These are phyloP conservation scores for Alternaria hordeiaustralica DNA, from an alignment of 2,329 filamentous ascomycete genomes.

Conservation along the genomic window DNA sequence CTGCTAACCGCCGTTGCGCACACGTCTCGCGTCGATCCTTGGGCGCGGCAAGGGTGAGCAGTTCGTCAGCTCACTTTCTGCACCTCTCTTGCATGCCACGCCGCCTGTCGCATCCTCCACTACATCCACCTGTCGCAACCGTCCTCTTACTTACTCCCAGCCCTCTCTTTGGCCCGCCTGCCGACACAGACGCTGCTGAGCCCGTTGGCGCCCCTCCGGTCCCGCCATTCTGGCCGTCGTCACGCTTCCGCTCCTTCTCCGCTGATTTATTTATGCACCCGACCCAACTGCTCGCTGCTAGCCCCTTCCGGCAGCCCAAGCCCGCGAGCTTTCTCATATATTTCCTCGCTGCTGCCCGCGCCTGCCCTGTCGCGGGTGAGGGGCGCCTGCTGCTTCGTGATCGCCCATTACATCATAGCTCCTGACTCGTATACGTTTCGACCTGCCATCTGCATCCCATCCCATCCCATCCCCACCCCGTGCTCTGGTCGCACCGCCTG, in stretches of 20 bases:
- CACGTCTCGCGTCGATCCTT: slow-evolving; percentile 1
- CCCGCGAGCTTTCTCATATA: background rate
- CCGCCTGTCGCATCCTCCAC: background rate
- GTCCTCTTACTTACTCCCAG: background rate
- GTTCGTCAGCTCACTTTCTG: background rate
- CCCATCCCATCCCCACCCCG: slow-evolving; percentile 15
- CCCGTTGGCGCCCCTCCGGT: background rate
- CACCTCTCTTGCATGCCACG: background rate
- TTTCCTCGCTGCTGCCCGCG: background rate
- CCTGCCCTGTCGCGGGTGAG: background rate
- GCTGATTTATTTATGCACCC: slow-evolving; percentile 1
- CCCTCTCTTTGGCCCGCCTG: background rate
- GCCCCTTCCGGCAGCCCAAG: slow-evolving; percentile 4
- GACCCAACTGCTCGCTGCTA: slow-evolving; percentile 3
- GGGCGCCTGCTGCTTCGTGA: background rate
- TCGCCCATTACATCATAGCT: slow-evolving; percentile 10
- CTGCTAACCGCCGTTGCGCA: background rate
- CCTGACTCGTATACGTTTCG: slow-evolving; percentile 7
- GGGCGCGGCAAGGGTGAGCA: background rate
- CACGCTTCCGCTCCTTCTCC: slow-evolving; percentile 1
- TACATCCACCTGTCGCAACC: background rate
- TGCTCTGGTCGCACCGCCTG: slow-evolving; percentile 16
- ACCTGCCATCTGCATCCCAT: slow-evolving; percentile 4
- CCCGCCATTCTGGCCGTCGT: slow-evolving; percentile 4
- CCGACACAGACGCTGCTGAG: background rate